Base-by-base conservation (phyloP, 2,329 filamentous ascomycete species). In the Talaromyces verruculosus region DNA sequence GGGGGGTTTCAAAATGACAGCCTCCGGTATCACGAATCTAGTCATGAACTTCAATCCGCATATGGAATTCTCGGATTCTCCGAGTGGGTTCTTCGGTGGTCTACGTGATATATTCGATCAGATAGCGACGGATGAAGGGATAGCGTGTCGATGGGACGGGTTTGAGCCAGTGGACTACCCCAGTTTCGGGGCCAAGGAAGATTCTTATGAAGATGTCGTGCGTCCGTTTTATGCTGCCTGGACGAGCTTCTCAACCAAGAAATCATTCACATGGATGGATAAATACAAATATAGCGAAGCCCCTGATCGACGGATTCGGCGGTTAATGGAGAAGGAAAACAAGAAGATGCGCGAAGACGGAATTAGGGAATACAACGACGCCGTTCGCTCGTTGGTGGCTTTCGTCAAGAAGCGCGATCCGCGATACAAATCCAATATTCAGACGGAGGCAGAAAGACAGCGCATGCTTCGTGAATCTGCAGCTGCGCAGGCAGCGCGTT, bases 271-370 rank as follows among this genome's bases (percentile, higher is more conserved):
- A 1, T 99, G 95, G 94, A 91, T 89, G 75, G 93, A 99, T 75
- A 85, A 87, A 67, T 95, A 96, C 78, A 86, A 90, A 60, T 84
- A 93, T 22, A 89, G 90, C 0, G 93, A 97, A 71, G 94, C 93
- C 1, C 92, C 93, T 1, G 94, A 99, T 78, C 88, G 95, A 61
- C 87, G 90, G 43, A 84, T 92, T 17, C 88, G 94, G 61, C 87
- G 95, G 37, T 73, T 92, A 45, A 96, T 98, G 89, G 95, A 98
- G 75, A 97, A 97, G 78, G 94, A 97, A 76, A 99, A 99, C 77
- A 91, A 89, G 71, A 91, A 90, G 69, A 79, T 90, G 28, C 87
- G 95, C 62, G 93, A 97, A 22, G 91, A 94, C 63, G 92, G 88
- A 2, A 87, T 91, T 11, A 87, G 90, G 65, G 91, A 97, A 70